A percentile compares a stretch with the other conserved stretches of the same genome.
These are phyloP conservation scores for Eucalyptus cloeziana DNA, from an alignment of 345 rosid species.

Conservation along the genomic window DNA sequence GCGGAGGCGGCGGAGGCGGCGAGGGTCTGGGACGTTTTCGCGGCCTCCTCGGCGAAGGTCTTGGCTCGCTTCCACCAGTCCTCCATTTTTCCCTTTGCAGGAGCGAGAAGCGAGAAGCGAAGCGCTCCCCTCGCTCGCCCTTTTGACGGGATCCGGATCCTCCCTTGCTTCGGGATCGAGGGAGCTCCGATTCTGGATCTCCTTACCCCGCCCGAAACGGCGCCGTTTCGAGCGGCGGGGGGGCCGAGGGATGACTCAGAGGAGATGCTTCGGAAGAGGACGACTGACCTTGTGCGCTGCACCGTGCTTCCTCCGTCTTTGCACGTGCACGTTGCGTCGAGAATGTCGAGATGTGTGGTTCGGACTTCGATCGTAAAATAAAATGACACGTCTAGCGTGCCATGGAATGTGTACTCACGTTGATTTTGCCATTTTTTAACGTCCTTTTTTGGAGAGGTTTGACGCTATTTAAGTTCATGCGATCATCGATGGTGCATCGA, in stretches of 20 bases:
- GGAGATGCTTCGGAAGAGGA: not conserved
- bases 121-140: not conserved
- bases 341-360: not conserved
- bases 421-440: not conserved
- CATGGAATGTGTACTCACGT: rapidly evolving
- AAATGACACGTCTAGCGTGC: not conserved
- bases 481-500: no score
- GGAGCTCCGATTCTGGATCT: not conserved
- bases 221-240: not conserved
- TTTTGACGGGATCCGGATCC: not conserved
- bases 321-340: not conserved
- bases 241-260: no score
- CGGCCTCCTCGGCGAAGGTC: conserved; percentile 77
- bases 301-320: not conserved
- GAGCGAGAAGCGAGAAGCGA: not conserved
- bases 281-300: not conserved
- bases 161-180: not conserved
- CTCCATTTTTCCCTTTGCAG: conserved; percentile 5
- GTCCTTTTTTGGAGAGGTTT: no score
- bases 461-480: no score
- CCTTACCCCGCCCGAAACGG: not conserved
- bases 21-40: conserved; percentile 61
- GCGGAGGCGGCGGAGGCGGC: conserved; percentile 11
- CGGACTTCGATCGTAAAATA: not conserved
- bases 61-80: conserved; percentile 83